These are phyloP conservation scores for Acorus gramineus DNA, from an alignment of 106 monocot genomes.

Conservation along the genomic window DNA sequence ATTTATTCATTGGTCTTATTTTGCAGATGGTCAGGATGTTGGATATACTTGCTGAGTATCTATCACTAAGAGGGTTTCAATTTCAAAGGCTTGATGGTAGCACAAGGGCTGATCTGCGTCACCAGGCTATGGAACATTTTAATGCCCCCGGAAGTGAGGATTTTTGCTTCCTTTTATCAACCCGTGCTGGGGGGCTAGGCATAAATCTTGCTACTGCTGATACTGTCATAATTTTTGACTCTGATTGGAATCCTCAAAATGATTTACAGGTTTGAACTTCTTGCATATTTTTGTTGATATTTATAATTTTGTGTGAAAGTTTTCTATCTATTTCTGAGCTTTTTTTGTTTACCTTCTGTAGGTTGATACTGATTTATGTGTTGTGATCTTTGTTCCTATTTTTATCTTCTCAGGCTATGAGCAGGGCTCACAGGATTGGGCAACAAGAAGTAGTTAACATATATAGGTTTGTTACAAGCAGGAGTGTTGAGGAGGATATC, in stretches of 20 bases:
- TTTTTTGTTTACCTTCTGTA: not conserved
- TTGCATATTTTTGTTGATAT: not conserved
- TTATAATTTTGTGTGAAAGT: not conserved
- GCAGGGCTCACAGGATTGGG: slow-evolving; percentile 95
- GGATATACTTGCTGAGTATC: slow-evolving; percentile 95
- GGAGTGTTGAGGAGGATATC: slow-evolving; percentile 99
- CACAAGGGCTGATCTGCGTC: slow-evolving; percentile 92
- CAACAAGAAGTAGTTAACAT: slow-evolving; percentile 98
- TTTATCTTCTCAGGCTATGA: slow-evolving; percentile 70
- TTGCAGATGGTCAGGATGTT: slow-evolving; percentile 98
- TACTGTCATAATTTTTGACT: slow-evolving; percentile 98
- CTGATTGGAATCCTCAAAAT: slow-evolving; percentile 99
- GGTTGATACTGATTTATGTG: not conserved
- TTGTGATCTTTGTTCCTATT: not conserved
- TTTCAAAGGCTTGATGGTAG: slow-evolving; percentile 99
- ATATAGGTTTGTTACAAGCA: slow-evolving; percentile 95
- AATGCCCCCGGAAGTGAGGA: slow-evolving; percentile 99
- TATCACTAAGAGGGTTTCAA: slow-evolving; percentile 90
- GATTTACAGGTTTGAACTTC: slow-evolving; percentile 76
- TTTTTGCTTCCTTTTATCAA: slow-evolving; percentile 97
- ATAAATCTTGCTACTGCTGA: slow-evolving; percentile 99
- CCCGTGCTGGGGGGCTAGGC: slow-evolving; percentile 96
- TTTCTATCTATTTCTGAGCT: no score
- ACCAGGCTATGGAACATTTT: slow-evolving; percentile 99
- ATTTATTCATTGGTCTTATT: not conserved